Base-by-base conservation (phyloP, 1,139 yeast species). In the Yamadazyma spencermartinsiae region DNA sequence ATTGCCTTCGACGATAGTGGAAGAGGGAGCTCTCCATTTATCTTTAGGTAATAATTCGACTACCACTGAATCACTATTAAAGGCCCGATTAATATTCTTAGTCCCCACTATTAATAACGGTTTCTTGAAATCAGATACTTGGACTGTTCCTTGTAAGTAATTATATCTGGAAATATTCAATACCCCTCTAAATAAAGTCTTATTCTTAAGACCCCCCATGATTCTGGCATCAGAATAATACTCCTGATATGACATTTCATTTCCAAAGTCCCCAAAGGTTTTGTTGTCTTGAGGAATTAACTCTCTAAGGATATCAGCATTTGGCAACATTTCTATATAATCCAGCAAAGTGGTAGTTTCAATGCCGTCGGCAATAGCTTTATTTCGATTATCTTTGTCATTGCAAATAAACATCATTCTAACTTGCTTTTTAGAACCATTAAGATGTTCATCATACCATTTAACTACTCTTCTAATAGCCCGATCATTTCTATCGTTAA, bases 401-500 rank as follows among this genome's bases (percentile, higher is more conserved):
- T 90, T 86, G 24, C 96, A 80, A 16, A 94, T 69, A 39, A 92
- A 70, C 0, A 90, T 68, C 4, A 85, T 65, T 21, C 68, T 68
- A 28, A 86, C 74, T 8, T 48, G 63, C 68, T 3, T 54, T 34
- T 66, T 61, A 10, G 54, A 43, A 3, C 55, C 48, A 30, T 65
- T 60, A 36, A 94, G 63, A 64, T 94, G 99, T 12, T 62, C 52
- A 19, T 74, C 61, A 58, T 80, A 92, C 88, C 92, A 94, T 32
- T 72, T 58, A 19, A 85, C 81, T 11, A 86, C 80, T 43, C 72
- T 74, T 58, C 98, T 76, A 38, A 94, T 89, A 13, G 97, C 90
- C 49, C 97, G 70, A 61, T 92, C 98, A 55, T 92, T 92, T 57
- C 94, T 76, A 60, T 92, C 98, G 57, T 92, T 90, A 46, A 89